Conservation (phyloP, 1,139 yeast genomes). For the Keqinozyma sinolaborantium region DNA sequence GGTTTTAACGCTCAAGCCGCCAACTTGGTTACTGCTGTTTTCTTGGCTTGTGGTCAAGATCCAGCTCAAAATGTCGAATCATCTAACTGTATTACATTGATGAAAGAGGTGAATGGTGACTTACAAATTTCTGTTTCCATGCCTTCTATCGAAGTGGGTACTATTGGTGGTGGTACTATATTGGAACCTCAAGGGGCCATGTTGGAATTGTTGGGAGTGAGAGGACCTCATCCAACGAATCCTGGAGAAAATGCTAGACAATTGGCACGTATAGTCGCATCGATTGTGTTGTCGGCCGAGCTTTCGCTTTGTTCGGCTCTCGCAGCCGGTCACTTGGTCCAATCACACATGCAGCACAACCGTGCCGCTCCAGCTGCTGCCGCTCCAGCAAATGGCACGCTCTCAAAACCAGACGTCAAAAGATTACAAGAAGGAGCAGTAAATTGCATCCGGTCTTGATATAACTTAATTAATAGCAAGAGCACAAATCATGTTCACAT, state of each 20-base stretch:
- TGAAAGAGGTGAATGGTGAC: constrained; percentile 74
- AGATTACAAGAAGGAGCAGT: constrained; percentile 68
- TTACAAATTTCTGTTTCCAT: constrained; percentile 89
- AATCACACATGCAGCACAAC: constrained; percentile 96
- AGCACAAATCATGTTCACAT: neutral
- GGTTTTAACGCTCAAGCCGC: constrained; percentile 99
- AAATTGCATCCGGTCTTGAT: constrained; percentile 58
- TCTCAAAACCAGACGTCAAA: constrained; percentile 34
- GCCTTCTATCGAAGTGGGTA: constrained; percentile 99
- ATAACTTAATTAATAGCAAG: no score
- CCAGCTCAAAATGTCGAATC: constrained; percentile 98
- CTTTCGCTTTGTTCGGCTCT: constrained; percentile 89
- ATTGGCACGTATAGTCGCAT: constrained; percentile 91
- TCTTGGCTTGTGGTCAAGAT: constrained; percentile 95
- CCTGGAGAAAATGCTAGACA: constrained; percentile 97
- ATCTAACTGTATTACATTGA: constrained; percentile 93
- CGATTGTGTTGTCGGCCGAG: constrained; percentile 95
- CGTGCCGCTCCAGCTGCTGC: constrained; percentile 56
- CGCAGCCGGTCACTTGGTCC: constrained; percentile 98
- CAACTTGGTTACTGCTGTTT: constrained; percentile 90
- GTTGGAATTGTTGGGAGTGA: constrained; percentile 90
- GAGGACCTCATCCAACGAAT: constrained; percentile 90
- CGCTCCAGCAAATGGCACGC: constrained; percentile 20
- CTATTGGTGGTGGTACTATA: constrained; percentile 98
- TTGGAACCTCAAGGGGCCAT: constrained; percentile 96